Conservation (phyloP, 768 basidiomycete species). For the Macrolepiota albuminosa region DNA sequence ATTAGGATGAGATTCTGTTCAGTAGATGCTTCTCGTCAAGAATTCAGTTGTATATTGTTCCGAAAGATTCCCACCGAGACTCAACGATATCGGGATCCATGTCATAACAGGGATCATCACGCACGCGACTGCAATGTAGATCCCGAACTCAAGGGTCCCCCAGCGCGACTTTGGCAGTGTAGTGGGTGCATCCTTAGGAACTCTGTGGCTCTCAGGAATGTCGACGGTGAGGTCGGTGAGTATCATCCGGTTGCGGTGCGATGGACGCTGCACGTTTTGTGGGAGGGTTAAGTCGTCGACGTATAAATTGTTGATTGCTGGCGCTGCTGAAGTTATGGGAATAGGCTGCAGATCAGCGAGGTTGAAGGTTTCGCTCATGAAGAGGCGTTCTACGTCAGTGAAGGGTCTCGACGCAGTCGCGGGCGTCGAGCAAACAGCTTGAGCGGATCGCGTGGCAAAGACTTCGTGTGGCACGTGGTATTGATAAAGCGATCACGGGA, state of each 20-base stretch:
- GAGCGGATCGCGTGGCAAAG: background rate
- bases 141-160: slow-evolving; percentile 74
- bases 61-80: slow-evolving; percentile 55
- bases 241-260: slow-evolving; percentile 19
- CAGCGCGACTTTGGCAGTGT: slow-evolving; percentile 41
- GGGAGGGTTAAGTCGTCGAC: slow-evolving; percentile 5
- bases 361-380: slow-evolving; percentile 2
- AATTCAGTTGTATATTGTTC: background rate
- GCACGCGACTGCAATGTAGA: slow-evolving; percentile 62
- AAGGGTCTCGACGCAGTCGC: slow-evolving; percentile 1
- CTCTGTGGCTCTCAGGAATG: slow-evolving; percentile 38
- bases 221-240: slow-evolving; percentile 48
- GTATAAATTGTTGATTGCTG: background rate
- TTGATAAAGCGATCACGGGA: background rate
- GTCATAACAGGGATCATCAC: slow-evolving; percentile 69
- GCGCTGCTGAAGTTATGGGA: background rate
- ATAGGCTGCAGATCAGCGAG: background rate
- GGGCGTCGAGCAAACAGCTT: background rate
- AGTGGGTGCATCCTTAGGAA: slow-evolving; percentile 29
- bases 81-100: slow-evolving; percentile 70
- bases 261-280: slow-evolving; percentile 4
- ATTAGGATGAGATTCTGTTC: slow-evolving; percentile 68
- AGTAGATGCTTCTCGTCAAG: background rate
- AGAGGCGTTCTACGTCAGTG: background rate
- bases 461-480: background rate